Evolutionary conservation across 2,329 filamentous ascomycete genomes (phyloP).

Genomic region (Harringtonia lauricola): DNA sequence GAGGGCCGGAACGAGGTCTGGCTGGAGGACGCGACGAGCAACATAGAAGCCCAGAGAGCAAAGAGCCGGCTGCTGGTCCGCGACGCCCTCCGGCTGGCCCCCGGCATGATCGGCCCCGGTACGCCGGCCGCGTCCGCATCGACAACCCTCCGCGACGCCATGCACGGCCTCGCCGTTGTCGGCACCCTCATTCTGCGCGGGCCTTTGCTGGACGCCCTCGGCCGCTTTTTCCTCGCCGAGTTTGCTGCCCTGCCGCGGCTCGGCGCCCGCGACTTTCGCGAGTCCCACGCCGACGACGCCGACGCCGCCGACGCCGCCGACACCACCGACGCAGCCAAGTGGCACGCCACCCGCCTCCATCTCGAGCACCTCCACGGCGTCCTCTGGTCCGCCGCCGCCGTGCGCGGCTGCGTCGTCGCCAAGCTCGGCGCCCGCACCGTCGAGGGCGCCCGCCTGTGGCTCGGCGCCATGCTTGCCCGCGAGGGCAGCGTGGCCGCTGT

Average conservation of each 20-base stretch:
- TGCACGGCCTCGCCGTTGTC: constrained; percentile 66
- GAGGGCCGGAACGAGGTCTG: constrained; percentile 84
- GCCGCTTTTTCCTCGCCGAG: constrained; percentile 65
- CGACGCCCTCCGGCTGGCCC: constrained; percentile 62
- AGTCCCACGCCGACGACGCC: constrained; percentile 35
- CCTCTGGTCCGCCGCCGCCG: constrained; percentile 71
- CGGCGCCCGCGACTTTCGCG: constrained; percentile 66
- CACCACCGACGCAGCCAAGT: no score
- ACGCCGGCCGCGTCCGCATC: background rate
- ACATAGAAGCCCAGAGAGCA: constrained; percentile 16
- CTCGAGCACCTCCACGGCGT: constrained; percentile 50
- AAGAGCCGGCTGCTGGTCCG: constrained; percentile 58
- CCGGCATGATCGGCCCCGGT: background rate
- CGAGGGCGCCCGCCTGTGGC: constrained; percentile 71
- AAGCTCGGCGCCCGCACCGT: constrained; percentile 81
- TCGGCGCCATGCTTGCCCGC: constrained; percentile 60
- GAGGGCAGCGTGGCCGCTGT: constrained; percentile 60
- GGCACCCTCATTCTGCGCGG: constrained; percentile 81
- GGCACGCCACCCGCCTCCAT: constrained; percentile 43
- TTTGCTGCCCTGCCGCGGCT: constrained; percentile 72
- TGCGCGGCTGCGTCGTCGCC: constrained; percentile 76
- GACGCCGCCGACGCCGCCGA: no score
- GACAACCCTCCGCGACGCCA: constrained; percentile 49
- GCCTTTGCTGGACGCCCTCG: constrained; percentile 52
- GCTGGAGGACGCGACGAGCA: constrained; percentile 17